Evolutionary conservation across 441 rosid species (phyloP).

Genomic region (Melianthus villosus): DNA sequence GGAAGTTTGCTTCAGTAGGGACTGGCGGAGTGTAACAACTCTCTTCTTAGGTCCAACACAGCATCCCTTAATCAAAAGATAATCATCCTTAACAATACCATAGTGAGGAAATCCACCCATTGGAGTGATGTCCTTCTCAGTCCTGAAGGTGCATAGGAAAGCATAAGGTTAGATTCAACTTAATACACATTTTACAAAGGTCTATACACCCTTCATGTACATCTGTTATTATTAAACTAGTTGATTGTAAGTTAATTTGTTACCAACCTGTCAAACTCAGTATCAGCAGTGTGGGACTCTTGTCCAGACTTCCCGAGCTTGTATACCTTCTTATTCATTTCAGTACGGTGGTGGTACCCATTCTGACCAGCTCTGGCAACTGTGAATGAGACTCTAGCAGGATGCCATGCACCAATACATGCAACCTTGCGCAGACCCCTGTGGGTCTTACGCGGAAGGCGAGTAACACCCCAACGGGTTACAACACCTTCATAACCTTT

Average conservation of each 20-base stretch:
- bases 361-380: slow-evolving; percentile 94
- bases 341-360: slow-evolving; percentile 90
- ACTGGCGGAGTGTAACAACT: slow-evolving; percentile 68
- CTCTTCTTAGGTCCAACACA: slow-evolving; percentile 88
- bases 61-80: slow-evolving; percentile 76
- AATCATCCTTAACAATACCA: slow-evolving; percentile 72
- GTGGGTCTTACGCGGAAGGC: slow-evolving; percentile 89
- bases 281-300: slow-evolving; percentile 52
- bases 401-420: slow-evolving; percentile 98
- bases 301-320: slow-evolving; percentile 57
- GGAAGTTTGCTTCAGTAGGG: slow-evolving; percentile 63
- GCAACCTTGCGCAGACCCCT: slow-evolving; percentile 91
- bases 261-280: slow-evolving; percentile 74
- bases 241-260: too few species aligned
- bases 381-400: slow-evolving; percentile 82
- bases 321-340: slow-evolving; percentile 80
- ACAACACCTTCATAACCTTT: slow-evolving; percentile 90
- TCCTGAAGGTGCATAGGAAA: too few species aligned
- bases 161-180: too few species aligned
- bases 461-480: slow-evolving; percentile 93
- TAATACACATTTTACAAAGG: too few species aligned
- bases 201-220: background rate
- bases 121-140: slow-evolving; percentile 75
- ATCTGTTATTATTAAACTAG: background rate
- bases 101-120: slow-evolving; percentile 91